Conservation (phyloP, 116 monocot genomes). For the Cymodocea nodosa region DNA sequence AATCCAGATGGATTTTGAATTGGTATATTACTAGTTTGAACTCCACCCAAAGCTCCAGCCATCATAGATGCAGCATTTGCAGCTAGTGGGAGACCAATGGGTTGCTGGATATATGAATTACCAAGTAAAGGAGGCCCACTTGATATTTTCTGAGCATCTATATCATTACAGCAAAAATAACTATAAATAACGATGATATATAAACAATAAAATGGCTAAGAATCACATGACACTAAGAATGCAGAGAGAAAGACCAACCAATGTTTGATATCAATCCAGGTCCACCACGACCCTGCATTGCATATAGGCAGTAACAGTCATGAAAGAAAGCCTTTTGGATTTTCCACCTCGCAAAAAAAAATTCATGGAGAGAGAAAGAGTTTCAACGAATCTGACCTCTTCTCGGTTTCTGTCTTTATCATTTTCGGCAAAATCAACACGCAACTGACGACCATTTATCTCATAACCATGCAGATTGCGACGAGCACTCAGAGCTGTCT, state of each 20-base stretch:
- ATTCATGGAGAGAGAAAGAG: not conserved
- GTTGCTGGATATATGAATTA: constrained; percentile 49
- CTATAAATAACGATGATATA: too few species aligned
- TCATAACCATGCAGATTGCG: constrained; percentile 98
- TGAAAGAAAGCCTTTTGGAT: not conserved
- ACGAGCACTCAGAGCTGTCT: constrained; percentile 94
- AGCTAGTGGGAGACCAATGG: constrained; percentile 51
- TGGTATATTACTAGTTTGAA: constrained; percentile 29
- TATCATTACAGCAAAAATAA: not conserved
- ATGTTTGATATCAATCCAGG: constrained; percentile 5
- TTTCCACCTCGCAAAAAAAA: not conserved
- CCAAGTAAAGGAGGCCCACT: constrained; percentile 19
- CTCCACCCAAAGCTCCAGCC: constrained; percentile 52
- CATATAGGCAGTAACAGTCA: not conserved
- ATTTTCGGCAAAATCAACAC: constrained; percentile 98
- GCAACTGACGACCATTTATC: constrained; percentile 94
- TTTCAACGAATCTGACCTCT: constrained; percentile 29
- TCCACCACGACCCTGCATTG: constrained; percentile 11
- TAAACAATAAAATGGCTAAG: too few species aligned
- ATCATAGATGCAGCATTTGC: constrained; percentile 48
- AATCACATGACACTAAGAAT: not conserved
- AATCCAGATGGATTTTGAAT: constrained; percentile 24
- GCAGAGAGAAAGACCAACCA: not conserved
- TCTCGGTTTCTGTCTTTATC: constrained; percentile 89
- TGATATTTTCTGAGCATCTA: constrained; percentile 37